Base-by-base conservation (phyloP, 768 basidiomycete genomes). In the Psilocybe cubensis region DNA sequence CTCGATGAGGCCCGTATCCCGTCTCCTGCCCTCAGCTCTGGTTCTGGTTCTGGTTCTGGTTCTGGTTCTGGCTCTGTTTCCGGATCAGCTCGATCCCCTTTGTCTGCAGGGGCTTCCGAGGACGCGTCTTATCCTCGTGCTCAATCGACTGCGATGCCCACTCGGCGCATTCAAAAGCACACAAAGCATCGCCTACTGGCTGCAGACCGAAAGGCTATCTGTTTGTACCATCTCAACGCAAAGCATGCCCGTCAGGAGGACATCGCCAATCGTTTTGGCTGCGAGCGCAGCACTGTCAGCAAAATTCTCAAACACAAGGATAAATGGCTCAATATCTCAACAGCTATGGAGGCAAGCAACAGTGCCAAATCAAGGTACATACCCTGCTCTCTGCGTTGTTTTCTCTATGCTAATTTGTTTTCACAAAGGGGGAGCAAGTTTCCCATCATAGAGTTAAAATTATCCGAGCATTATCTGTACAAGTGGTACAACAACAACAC, bases 241-340 rank as follows among this genome's bases (percentile, higher is more conserved):
- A 89, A 88, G 0, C 82, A 83, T 51, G 78, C 83, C 18, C 83
- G 89, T 57, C 94, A 96, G 70, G 92, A 94, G 66, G 91, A 93
- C 67, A 92, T 96, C 63, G 94, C 89, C 4, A 76, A 76, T 10
- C 74, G 76, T 28, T 95, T 88, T 68, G 83, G 84, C 48, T 89
- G 94, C 58, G 94, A 96, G 67, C 86, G 94, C 51, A 94, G 92
- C 74, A 96, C 94, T n/a, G 88, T 96, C 71, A 91, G 89, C 74
- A 95, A 96, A 75, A 94, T 94, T 60, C 79, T 95, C 62, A 94
- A 94, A 72, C 76, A 89, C 66, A 92, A 90, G 72, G 79, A 80
- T n/a, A 84, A 85, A 61, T 96, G 92, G 93, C 75, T 94, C 67
- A 85, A 81, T 62, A 79, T 89, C 38, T 52, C 59, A 4, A 56